Evolutionary conservation across 2,329 filamentous ascomycete genomes (phyloP), one percentile per base, ranked within the genome.

Genomic region (Colletotrichum sp.): DNA sequence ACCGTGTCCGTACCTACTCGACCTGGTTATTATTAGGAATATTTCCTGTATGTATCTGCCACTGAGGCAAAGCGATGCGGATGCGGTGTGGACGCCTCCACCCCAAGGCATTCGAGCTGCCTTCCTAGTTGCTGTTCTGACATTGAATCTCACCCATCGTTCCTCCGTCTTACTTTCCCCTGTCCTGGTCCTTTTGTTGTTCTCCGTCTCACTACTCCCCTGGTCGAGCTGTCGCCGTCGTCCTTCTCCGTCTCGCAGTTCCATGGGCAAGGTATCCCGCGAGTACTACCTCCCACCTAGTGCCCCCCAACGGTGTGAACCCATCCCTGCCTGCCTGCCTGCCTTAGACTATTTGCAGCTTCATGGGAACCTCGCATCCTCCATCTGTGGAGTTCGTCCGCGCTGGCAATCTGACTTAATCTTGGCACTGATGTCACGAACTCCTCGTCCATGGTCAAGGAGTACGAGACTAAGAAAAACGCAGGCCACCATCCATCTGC

Each of bases 341-440:
- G 8, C 31, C n/a, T 31, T 27, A n/a, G 13, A 21, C 21, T 29
- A 61, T 43, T 38, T 71, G 64, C 64, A 55, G 31, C 61, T 61
- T 31, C 21, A 54, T 51, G 54, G 34, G 18, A 16, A 55, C 36
- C 51, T 55, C 58, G 31, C 36, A 38, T 57, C 54, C 33, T 38
- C 47, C 29, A 6, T 29, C 62, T 47, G 62, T 47, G 69, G 62
- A 47, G 24, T 33, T 59, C 31, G 16, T 18, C 47, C 5, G 15
- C 34, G 43, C 34, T 57, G 33, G 38, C n/a, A 68, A 61, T 51
- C 55, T 68, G 66, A 43, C 55, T 58, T 21, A 27, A 34, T 33
- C 67, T 61, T 55, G 59, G 67, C 67, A 36, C 55, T 73, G 71
- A 73, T 71, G 71, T 73, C 71, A 73, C 55, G 6, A 57, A 9